phyloP scores from a whole-genome alignment of 208 protist genomes.

The Trypanosoma caninum region DNA sequence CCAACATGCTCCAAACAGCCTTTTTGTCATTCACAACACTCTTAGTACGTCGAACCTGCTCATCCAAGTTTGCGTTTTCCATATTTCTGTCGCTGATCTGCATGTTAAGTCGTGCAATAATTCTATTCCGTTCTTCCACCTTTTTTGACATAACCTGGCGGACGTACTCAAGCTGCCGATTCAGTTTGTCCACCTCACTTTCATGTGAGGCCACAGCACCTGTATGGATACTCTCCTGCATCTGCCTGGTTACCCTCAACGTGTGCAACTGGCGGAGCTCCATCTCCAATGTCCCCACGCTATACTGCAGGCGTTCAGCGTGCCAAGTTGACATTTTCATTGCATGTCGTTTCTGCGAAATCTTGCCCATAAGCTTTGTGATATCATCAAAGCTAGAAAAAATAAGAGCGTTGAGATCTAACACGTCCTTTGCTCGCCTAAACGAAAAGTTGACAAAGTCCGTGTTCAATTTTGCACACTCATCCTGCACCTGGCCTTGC shows the following conservation, averaged over 20 bases:
- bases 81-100: slow-evolving; percentile 71
- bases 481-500: slow-evolving; percentile 93
- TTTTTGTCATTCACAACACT: slow-evolving; percentile 51
- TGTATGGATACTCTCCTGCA: slow-evolving; percentile 93
- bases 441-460: slow-evolving; percentile 78
- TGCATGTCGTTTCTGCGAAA: slow-evolving; percentile 71
- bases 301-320: slow-evolving; percentile 62
- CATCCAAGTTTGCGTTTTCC: slow-evolving; percentile 63
- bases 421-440: slow-evolving; percentile 58
- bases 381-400: slow-evolving; percentile 72
- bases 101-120: slow-evolving; percentile 46
- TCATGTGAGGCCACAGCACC: slow-evolving; percentile 59
- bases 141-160: slow-evolving; percentile 68
- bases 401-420: slow-evolving; percentile 85
- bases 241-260: slow-evolving; percentile 92
- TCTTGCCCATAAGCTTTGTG: slow-evolving; percentile 63
- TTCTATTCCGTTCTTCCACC: slow-evolving; percentile 60
- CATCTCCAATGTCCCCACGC: slow-evolving; percentile 76
- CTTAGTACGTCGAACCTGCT: slow-evolving; percentile 36
- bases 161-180: slow-evolving; percentile 73
- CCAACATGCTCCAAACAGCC: slow-evolving; percentile 57
- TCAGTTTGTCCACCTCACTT: slow-evolving; percentile 56
- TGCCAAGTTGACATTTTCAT: slow-evolving; percentile 83
- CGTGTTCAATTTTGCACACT: slow-evolving; percentile 71
- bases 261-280: slow-evolving; percentile 92